phyloP scores from a whole-genome alignment of 1,139 yeast species.

The Candida sanyaensis region DNA sequence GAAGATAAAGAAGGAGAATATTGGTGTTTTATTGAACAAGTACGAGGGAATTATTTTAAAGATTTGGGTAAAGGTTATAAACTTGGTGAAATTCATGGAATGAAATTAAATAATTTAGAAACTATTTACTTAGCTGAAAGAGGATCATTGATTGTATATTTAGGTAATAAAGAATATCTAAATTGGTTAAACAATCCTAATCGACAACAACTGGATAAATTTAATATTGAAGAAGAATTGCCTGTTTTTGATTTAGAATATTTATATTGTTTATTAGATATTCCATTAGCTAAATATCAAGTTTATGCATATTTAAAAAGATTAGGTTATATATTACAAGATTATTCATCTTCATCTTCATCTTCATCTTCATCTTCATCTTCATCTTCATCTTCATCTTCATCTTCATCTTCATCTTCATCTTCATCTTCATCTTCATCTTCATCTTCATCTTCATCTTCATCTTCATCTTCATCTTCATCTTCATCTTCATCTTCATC shows the following conservation, averaged over 20 bases:
- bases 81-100: conserved; percentile 28
- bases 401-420: no score
- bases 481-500: no score
- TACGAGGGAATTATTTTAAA: conserved; percentile 73
- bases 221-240: conserved; percentile 23
- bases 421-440: no score
- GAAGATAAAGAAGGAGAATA: conserved; percentile 23
- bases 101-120: conserved; percentile 61
- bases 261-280: conserved; percentile 55
- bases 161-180: conserved; percentile 22
- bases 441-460: no score
- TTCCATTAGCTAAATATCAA: conserved; percentile 55
- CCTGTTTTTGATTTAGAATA: conserved; percentile 63
- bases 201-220: conserved; percentile 23
- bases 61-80: conserved; percentile 62
- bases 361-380: no score
- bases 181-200: conserved; percentile 17
- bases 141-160: conserved; percentile 69
- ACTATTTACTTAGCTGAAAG: conserved; percentile 78
- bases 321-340: conserved; percentile 69
- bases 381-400: no score
- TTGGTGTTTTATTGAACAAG: conserved; percentile 51
- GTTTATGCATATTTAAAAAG: conserved; percentile 78
- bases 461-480: no score
- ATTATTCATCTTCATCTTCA: not conserved